A percentile compares a stretch with the other conserved stretches of the same genome.
These are phyloP conservation scores for Termitomyces titanicus DNA, from an alignment of 768 basidiomycete species.

Conservation along the genomic window DNA sequence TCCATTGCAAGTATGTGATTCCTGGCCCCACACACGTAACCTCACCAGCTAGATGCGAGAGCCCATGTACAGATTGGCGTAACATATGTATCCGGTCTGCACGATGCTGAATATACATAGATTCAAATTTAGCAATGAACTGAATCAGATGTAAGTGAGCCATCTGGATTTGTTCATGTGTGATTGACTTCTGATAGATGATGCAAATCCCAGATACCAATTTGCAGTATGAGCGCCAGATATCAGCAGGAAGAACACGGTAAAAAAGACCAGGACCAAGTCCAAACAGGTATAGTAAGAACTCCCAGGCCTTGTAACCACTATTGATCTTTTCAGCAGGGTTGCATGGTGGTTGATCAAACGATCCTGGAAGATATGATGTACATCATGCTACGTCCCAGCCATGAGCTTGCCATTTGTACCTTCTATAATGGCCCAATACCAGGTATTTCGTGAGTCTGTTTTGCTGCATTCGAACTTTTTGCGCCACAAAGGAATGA, in stretches of 20 bases:
- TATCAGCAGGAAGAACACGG: conserved; percentile 1
- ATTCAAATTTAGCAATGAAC: conserved; percentile 32
- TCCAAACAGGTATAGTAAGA: conserved; percentile 5
- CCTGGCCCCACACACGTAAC: conserved; percentile 20
- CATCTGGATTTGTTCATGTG: background rate
- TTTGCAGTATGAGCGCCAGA: conserved; percentile 6
- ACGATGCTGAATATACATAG: conserved; percentile 26
- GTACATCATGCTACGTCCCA: too few species aligned
- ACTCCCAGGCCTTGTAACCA: conserved; percentile 1
- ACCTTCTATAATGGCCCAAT: conserved; percentile 11
- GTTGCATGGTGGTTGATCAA: conserved; percentile 28
- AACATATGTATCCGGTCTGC: conserved; percentile 27
- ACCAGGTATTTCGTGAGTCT: conserved; percentile 14
- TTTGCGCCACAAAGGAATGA: conserved; percentile 23
- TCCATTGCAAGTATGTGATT: conserved; percentile 11
- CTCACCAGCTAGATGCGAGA: conserved; percentile 25
- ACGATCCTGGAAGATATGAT: background rate
- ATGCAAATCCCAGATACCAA: conserved; percentile 4
- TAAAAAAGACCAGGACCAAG: conserved; percentile 11
- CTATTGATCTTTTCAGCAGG: background rate
- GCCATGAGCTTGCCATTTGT: background rate
- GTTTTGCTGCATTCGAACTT: conserved; percentile 7
- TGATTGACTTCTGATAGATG: conserved; percentile 2
- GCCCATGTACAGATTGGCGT: conserved; percentile 26
- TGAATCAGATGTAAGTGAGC: conserved; percentile 14